A percentile compares a stretch with the other conserved stretches of the same genome.
phyloP scores from a whole-genome alignment of 2,329 filamentous ascomycete species.

The Aspergillus ruber region DNA sequence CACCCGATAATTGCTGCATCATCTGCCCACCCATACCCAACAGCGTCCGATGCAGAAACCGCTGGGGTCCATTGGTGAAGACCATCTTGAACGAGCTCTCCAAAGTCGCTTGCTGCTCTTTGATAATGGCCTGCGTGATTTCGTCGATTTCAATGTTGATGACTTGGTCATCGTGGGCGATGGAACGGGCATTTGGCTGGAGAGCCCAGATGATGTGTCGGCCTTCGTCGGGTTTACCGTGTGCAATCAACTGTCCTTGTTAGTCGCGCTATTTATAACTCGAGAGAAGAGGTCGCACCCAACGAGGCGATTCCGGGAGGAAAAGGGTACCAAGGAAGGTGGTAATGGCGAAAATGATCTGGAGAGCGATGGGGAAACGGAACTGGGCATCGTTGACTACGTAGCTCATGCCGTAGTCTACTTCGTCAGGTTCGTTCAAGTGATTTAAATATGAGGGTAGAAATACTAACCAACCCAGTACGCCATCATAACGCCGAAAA shows the following conservation, averaged over 20 bases:
- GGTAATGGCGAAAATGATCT: constrained; percentile 24
- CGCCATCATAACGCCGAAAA: constrained; percentile 26
- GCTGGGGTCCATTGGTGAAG: constrained; percentile 19
- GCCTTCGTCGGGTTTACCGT: constrained; percentile 29
- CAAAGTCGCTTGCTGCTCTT: constrained; percentile 16
- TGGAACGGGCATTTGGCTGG: constrained; percentile 20
- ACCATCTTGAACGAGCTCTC: constrained; percentile 18
- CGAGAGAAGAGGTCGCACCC: constrained; percentile 9
- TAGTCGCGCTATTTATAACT: background rate
- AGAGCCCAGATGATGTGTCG: constrained; percentile 30
- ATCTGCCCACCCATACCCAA: constrained; percentile 26
- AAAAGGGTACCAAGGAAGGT: constrained; percentile 23
- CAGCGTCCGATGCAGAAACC: constrained; percentile 19
- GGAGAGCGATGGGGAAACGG: constrained; percentile 27
- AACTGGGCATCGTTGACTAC: constrained; percentile 22
- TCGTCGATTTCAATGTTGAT: constrained; percentile 17
- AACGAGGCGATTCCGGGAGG: constrained; percentile 43
- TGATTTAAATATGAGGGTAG: background rate
- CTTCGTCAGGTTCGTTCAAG: background rate
- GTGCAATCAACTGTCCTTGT: constrained; percentile 21
- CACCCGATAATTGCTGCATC: constrained; percentile 27
- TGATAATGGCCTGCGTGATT: constrained; percentile 16
- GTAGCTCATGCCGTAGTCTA: constrained; percentile 23
- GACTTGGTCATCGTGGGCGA: constrained; percentile 19
- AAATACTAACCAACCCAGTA: constrained; percentile 26